These are phyloP conservation scores for Heterotrichella gracilis DNA, from an alignment of 352 stramenopile genomes.

Conservation along the genomic window DNA sequence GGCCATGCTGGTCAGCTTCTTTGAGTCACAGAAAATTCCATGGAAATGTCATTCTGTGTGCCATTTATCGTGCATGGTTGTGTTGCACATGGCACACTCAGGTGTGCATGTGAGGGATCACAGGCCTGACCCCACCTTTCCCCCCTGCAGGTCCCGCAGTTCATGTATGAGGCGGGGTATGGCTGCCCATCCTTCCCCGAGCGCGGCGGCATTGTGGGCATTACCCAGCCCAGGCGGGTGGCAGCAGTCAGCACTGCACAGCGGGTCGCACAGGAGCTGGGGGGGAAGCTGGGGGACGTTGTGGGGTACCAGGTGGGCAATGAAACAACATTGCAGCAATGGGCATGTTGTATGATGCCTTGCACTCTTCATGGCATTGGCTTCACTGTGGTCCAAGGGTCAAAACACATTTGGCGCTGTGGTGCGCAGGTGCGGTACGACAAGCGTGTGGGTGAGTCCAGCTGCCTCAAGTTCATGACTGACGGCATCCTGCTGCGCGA, in stretches of 20 bases:
- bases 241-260: constrained; percentile 84
- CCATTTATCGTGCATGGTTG: neutral
- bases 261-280: constrained; percentile 79
- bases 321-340: too few relatives aligned
- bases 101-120: neutral
- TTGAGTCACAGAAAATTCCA: too few relatives aligned
- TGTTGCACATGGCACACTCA: neutral
- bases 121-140: too few relatives aligned
- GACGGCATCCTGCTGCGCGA: constrained; percentile 87
- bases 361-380: neutral
- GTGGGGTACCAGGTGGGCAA: too few relatives aligned
- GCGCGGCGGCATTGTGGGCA: constrained; percentile 37
- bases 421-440: constrained; percentile 95
- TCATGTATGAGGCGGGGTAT: constrained; percentile 72
- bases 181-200: constrained; percentile 16
- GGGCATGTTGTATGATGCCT: too few relatives aligned
- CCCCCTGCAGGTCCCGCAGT: constrained; percentile 87
- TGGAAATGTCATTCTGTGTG: too few relatives aligned
- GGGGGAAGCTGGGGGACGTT: constrained; percentile 32
- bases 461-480: constrained; percentile 92
- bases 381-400: too few relatives aligned
- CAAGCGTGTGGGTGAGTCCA: constrained; percentile 47
- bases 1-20: too few relatives aligned
- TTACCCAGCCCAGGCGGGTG: constrained; percentile 85
- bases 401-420: too few relatives aligned